Percentiles rank a stretch among this genome's conserved stretches.
Conservation (phyloP, 2,329 filamentous ascomycete genomes). For the Trichoderma sp. region DNA sequence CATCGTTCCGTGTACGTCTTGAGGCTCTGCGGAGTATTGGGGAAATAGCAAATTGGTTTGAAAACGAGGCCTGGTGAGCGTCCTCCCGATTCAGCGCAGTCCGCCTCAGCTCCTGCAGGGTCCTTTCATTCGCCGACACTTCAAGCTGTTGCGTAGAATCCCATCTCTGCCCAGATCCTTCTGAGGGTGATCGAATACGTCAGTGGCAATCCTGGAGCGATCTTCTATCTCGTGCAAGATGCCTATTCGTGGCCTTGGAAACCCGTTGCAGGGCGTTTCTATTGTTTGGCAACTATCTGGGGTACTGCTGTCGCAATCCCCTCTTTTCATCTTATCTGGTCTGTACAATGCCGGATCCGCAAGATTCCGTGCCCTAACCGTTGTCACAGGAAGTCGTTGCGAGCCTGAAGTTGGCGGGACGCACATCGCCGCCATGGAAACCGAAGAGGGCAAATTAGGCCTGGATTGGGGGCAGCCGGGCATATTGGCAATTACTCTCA, state of each 20-base stretch:
- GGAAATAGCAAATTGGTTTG: not conserved
- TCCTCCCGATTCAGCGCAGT: not conserved
- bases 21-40: too few species aligned
- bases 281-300: too few species aligned
- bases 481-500: constrained; percentile 7
- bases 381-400: not conserved
- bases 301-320: not conserved
- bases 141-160: not conserved
- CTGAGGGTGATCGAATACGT: not conserved
- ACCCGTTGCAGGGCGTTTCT: too few species aligned
- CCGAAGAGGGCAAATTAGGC: not conserved
- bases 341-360: not conserved
- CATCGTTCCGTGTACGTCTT: too few species aligned
- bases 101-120: not conserved
- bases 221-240: not conserved
- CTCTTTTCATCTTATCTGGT: not conserved
- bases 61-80: not conserved
- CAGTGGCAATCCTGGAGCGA: constrained; percentile 2
- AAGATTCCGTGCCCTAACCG: not conserved
- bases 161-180: not conserved
- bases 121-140: not conserved
- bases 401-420: too few species aligned
- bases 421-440: not conserved
- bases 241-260: not conserved
- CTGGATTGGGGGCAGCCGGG: not conserved